phyloP scores from a whole-genome alignment of 176 grass and related monocot genomes.

The Melocanna baccifera region DNA sequence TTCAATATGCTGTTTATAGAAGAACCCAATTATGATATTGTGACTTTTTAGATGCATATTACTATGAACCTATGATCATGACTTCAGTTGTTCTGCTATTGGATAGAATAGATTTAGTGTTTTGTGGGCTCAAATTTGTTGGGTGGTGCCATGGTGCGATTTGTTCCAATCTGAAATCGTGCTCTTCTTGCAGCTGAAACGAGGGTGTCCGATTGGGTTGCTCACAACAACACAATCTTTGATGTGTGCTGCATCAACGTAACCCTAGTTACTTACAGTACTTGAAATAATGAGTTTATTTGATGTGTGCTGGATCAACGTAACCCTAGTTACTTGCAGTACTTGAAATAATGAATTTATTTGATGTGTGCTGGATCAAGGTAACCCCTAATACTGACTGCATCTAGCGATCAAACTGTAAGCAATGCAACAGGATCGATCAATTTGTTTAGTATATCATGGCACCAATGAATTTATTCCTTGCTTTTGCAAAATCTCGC shows the following conservation, averaged over 20 bases:
- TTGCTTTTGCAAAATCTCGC: background rate
- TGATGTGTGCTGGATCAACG: constrained; percentile 82
- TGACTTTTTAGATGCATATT: too few species aligned
- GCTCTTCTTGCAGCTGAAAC: constrained; percentile 41
- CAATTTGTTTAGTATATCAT: background rate
- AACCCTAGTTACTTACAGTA: background rate
- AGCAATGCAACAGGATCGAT: constrained; percentile 6
- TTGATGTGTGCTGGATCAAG: too few species aligned
- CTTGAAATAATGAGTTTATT: background rate
- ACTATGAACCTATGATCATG: too few species aligned
- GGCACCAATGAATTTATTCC: background rate
- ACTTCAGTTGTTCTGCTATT: too few species aligned
- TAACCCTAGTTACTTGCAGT: constrained; percentile 2
- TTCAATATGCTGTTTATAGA: too few species aligned
- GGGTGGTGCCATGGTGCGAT: background rate
- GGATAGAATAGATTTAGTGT: background rate
- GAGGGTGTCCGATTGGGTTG: constrained; percentile 71
- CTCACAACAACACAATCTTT: constrained; percentile 89
- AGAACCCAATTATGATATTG: too few species aligned
- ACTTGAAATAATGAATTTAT: background rate
- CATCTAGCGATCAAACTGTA: constrained; percentile 93
- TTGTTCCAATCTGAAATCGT: constrained; percentile 7
- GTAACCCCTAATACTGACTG: constrained; percentile 47
- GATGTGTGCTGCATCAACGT: constrained; percentile 98
- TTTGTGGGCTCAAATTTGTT: background rate